Evolutionary conservation across 2,329 filamentous ascomycete genomes (phyloP).

Genomic region (Kalaharituber pfeilii): DNA sequence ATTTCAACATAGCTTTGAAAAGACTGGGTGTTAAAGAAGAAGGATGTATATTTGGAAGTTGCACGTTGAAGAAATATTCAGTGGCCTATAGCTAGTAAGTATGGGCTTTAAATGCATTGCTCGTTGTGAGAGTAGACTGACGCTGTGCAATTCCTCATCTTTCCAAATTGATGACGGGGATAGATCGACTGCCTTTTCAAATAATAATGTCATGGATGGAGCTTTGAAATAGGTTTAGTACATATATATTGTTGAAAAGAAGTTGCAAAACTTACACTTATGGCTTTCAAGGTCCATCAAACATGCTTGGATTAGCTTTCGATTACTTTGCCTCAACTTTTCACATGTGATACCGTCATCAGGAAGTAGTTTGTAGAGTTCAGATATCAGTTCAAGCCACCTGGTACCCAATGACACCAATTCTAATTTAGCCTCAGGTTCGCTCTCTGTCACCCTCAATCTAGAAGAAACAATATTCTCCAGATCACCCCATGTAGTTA

Average conservation of each 20-base stretch:
- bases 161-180: not conserved
- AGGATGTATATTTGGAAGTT: not conserved
- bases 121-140: not conserved
- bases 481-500: constrained; percentile 45
- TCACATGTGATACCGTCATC: not conserved
- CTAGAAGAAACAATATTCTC: constrained; percentile 43
- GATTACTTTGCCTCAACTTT: not conserved
- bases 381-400: not conserved
- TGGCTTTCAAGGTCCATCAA: not conserved
- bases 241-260: not conserved
- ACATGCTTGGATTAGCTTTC: not conserved
- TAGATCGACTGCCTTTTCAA: not conserved
- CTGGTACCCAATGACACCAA: constrained; percentile 43
- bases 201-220: not conserved
- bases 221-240: not conserved
- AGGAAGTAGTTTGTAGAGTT: not conserved
- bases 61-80: not conserved
- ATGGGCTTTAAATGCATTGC: not conserved
- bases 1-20: not conserved
- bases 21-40: not conserved
- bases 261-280: not conserved
- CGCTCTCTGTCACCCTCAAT: constrained; percentile 65
- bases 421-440: constrained; percentile 50
- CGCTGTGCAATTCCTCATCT: not conserved
- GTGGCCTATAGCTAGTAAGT: not conserved